Percentiles rank a stretch among this genome's conserved stretches.
These are phyloP conservation scores for Volvox africanus DNA, from an alignment of 139 green algal genomes.

Conservation along the genomic window DNA sequence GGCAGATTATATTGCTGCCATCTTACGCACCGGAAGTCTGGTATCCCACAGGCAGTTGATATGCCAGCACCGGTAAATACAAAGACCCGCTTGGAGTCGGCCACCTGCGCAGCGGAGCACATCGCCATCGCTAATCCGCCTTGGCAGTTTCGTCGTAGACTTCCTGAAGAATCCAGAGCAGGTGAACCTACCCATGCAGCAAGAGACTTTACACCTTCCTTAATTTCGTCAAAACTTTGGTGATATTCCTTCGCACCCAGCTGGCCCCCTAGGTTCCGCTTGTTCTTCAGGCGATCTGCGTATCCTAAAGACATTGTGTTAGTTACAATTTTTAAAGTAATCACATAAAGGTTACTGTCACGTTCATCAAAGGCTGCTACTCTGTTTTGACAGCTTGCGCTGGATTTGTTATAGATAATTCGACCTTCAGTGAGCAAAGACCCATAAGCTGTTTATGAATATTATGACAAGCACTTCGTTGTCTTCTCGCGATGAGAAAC, in stretches of 20 bases:
- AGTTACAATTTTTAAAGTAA: too few relatives aligned
- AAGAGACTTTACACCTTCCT: conserved; percentile 64
- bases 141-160: not conserved
- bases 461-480: too few relatives aligned
- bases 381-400: too few relatives aligned
- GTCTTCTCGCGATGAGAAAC: too few relatives aligned
- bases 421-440: too few relatives aligned
- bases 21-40: conserved; percentile 86
- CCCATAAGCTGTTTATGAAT: too few relatives aligned
- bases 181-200: conserved; percentile 63
- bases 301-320: conserved; percentile 36
- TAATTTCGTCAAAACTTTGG: conserved; percentile 61
- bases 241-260: conserved; percentile 79
- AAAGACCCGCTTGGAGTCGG: conserved; percentile 65
- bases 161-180: not conserved
- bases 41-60: conserved; percentile 91
- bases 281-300: conserved; percentile 71
- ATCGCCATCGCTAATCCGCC: too few relatives aligned
- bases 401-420: too few relatives aligned
- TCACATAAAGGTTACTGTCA: too few relatives aligned
- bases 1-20: too few relatives aligned
- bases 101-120: conserved; percentile 20
- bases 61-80: conserved; percentile 96
- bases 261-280: conserved; percentile 84
- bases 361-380: too few relatives aligned